Evolutionary conservation across 306 rosid species (phyloP).

Genomic region (Corylus avellana): DNA sequence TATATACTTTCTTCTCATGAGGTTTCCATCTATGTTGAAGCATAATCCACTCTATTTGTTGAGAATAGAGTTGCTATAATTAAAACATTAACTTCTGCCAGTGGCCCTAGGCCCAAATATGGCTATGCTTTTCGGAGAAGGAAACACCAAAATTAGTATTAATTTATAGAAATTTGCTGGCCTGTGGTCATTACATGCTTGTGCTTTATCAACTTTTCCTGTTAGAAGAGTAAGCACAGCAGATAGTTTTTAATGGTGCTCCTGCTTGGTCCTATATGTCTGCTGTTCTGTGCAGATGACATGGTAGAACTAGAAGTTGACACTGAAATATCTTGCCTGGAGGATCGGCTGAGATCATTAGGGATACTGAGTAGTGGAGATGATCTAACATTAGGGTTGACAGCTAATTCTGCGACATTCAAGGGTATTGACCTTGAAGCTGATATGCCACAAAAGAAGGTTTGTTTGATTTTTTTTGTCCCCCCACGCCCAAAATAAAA

Average conservation of each 20-base stretch:
- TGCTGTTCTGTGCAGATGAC: slow-evolving; percentile 59
- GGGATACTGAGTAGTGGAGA: slow-evolving; percentile 62
- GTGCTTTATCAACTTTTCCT: neutral
- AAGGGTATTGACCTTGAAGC: slow-evolving; percentile 64
- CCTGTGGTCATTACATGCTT: slow-evolving; percentile 20
- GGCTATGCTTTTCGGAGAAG: neutral
- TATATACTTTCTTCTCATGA: neutral
- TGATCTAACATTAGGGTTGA: slow-evolving; percentile 39
- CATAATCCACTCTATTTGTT: neutral
- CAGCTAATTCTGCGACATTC: slow-evolving; percentile 44
- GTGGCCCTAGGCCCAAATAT: neutral
- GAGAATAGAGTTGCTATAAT: too few species aligned
- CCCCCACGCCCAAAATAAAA: neutral
- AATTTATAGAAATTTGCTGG: neutral
- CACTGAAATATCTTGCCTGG: slow-evolving; percentile 56
- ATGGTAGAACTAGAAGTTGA: slow-evolving; percentile 38
- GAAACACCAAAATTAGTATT: too few species aligned
- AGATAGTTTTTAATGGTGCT: slow-evolving; percentile 18
- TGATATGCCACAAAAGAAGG: slow-evolving; percentile 61
- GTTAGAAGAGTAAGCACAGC: slow-evolving; percentile 16
- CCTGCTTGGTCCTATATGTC: slow-evolving; percentile 27
- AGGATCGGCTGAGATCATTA: slow-evolving; percentile 64
- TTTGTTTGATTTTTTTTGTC: slow-evolving; percentile 14
- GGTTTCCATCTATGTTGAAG: neutral
- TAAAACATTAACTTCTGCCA: neutral